These are phyloP conservation scores for Ophiobolus disseminans DNA, from an alignment of 2,329 filamentous ascomycete species.

Conservation along the genomic window DNA sequence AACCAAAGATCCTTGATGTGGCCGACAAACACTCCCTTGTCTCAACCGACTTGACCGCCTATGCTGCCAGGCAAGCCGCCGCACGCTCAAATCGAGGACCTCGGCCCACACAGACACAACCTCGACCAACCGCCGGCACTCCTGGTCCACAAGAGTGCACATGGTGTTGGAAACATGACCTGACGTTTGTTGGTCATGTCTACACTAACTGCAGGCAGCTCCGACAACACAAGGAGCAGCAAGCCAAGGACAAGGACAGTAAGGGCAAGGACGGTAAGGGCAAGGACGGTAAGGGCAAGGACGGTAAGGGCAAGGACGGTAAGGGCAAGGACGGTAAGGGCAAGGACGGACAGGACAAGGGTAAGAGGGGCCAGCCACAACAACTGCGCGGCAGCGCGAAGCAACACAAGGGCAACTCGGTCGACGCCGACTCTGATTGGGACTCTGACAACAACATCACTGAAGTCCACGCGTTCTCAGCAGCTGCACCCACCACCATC, in stretches of 20 bases:
- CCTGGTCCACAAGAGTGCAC: slow-evolving; percentile 1
- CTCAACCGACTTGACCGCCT: slow-evolving; percentile 4
- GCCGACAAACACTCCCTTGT: slow-evolving; percentile 9
- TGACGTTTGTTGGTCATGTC: slow-evolving; percentile 6
- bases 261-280: no score
- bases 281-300: no score
- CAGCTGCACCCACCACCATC: background rate
- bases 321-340: no score
- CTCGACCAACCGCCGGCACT: no score
- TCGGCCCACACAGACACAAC: no score
- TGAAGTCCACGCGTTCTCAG: background rate
- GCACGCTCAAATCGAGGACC: background rate
- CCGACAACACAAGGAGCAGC: slow-evolving; percentile 4
- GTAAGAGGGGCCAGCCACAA: background rate
- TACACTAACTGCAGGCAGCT: slow-evolving; percentile 13
- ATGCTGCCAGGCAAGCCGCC: slow-evolving; percentile 1
- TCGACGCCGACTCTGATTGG: background rate
- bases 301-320: no score
- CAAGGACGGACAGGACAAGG: no score
- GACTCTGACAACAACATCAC: background rate
- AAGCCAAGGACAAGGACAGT: no score
- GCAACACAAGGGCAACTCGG: slow-evolving; percentile 2
- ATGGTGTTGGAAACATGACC: slow-evolving; percentile 10
- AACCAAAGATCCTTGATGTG: slow-evolving; percentile 15
- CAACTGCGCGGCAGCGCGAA: background rate